Conservation (phyloP, 148 eudicot genomes). For the Silene uniflora region DNA sequence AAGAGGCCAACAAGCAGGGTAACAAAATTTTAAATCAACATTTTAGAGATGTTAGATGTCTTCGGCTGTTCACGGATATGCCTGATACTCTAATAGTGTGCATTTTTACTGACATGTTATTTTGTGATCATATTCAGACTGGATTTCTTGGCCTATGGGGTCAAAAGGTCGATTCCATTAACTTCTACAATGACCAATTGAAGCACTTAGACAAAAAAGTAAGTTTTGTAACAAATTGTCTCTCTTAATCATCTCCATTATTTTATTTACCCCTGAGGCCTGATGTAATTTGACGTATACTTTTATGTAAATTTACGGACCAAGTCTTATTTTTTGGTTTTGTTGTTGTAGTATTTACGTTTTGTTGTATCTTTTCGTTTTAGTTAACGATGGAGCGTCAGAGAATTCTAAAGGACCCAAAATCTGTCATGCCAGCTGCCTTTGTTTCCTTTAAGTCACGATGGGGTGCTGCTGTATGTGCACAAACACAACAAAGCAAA, state of each 20-base stretch:
- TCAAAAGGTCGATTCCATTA: conserved; percentile 62
- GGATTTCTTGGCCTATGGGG: conserved; percentile 96
- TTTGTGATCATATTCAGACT: conserved; percentile 39
- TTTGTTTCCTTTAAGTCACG: conserved; percentile 95
- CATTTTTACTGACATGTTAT: conserved; percentile 6
- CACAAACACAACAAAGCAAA: conserved; percentile 88
- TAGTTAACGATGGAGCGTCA: conserved; percentile 84
- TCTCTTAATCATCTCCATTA: background rate
- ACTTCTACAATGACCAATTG: conserved; percentile 55
- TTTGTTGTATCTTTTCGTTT: conserved; percentile 8
- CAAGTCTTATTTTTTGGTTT: background rate
- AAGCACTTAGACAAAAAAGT: conserved; percentile 63
- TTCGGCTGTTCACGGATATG: background rate
- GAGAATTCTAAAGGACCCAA: conserved; percentile 66
- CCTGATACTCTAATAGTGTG: background rate
- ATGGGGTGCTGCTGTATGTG: conserved; percentile 97
- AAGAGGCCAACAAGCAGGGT: conserved; percentile 84
- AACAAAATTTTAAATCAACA: conserved; percentile 8
- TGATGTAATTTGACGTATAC: no score
- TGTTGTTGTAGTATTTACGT: background rate
- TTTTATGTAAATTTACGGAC: background rate
- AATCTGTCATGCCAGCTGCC: conserved; percentile 59
- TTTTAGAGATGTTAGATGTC: background rate
- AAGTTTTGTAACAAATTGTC: conserved; percentile 22
- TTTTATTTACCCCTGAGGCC: background rate